These are phyloP conservation scores for Sphenostylis stenocarpa DNA, from an alignment of 306 rosid species.

Conservation along the genomic window DNA sequence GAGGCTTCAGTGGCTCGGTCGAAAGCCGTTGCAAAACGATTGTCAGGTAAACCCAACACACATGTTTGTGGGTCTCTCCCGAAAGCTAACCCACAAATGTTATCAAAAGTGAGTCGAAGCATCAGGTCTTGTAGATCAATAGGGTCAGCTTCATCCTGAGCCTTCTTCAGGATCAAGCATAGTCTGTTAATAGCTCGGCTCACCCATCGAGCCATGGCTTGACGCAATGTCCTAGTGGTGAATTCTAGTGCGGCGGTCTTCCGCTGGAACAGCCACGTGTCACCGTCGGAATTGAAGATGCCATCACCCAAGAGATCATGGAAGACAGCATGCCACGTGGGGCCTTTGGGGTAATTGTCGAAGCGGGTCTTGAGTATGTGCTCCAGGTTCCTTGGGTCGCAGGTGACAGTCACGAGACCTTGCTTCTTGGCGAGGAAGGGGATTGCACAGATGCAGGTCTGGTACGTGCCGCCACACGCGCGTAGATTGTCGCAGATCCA, in stretches of 20 bases:
- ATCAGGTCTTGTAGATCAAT: conserved; percentile 76
- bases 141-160: conserved; percentile 47
- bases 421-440: conserved; percentile 81
- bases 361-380: conserved; percentile 83
- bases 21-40: conserved; percentile 69
- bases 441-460: conserved; percentile 92
- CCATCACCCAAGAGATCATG: conserved; percentile 90
- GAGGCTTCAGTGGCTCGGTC: conserved; percentile 89
- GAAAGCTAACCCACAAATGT: conserved; percentile 89
- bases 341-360: conserved; percentile 91
- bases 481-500: conserved; percentile 95
- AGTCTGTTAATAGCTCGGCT: conserved; percentile 81
- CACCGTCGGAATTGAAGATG: conserved; percentile 87
- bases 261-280: conserved; percentile 93
- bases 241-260: conserved; percentile 93
- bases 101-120: conserved; percentile 86
- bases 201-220: conserved; percentile 97
- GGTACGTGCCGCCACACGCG: conserved; percentile 96
- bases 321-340: conserved; percentile 92
- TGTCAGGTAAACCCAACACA: conserved; percentile 54
- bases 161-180: conserved; percentile 51
- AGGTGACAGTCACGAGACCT: conserved; percentile 98
- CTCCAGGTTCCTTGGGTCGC: conserved; percentile 88
- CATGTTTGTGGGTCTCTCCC: conserved; percentile 81
- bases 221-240: conserved; percentile 83